Percentiles rank a stretch among this genome's conserved stretches.
These are phyloP conservation scores for Pulveroboletus ravenelii DNA, from an alignment of 768 basidiomycete species.

Conservation along the genomic window DNA sequence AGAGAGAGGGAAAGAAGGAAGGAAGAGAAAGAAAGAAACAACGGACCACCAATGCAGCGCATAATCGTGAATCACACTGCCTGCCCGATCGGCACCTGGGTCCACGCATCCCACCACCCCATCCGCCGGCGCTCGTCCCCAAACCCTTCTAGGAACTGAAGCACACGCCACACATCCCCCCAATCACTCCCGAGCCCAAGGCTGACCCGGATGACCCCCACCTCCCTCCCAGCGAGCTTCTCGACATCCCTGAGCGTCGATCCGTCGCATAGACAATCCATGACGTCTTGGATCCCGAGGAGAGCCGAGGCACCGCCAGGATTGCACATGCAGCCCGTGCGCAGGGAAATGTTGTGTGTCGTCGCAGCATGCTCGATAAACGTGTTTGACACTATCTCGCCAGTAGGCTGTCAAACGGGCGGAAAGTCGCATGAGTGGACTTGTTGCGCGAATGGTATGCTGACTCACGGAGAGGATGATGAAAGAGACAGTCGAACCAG, in stretches of 20 bases:
- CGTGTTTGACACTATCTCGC: slow-evolving; percentile 63
- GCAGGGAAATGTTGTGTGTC: slow-evolving; percentile 61
- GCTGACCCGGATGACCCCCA: slow-evolving; percentile 73
- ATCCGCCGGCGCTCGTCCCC: slow-evolving; percentile 35
- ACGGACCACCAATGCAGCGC: not conserved
- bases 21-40: too few species aligned
- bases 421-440: not conserved
- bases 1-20: not conserved
- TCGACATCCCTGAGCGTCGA: slow-evolving; percentile 62
- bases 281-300: slow-evolving; percentile 60
- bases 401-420: slow-evolving; percentile 44
- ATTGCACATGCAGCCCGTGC: slow-evolving; percentile 87
- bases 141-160: slow-evolving; percentile 46
- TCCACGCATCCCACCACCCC: slow-evolving; percentile 40
- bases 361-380: slow-evolving; percentile 72
- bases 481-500: slow-evolving; percentile 59
- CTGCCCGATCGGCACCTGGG: slow-evolving; percentile 30
- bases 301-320: slow-evolving; percentile 76
- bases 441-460: not conserved
- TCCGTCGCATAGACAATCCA: slow-evolving; percentile 56
- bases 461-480: slow-evolving; percentile 58
- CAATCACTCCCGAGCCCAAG: slow-evolving; percentile 78
- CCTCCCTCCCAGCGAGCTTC: slow-evolving; percentile 53
- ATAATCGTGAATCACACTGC: slow-evolving; percentile 25
- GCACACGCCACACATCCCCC: slow-evolving; percentile 62